Percentiles rank a stretch among this genome's conserved stretches.
Conservation (phyloP, 2,329 filamentous ascomycete species). For the Cladophialophora exuberans region DNA sequence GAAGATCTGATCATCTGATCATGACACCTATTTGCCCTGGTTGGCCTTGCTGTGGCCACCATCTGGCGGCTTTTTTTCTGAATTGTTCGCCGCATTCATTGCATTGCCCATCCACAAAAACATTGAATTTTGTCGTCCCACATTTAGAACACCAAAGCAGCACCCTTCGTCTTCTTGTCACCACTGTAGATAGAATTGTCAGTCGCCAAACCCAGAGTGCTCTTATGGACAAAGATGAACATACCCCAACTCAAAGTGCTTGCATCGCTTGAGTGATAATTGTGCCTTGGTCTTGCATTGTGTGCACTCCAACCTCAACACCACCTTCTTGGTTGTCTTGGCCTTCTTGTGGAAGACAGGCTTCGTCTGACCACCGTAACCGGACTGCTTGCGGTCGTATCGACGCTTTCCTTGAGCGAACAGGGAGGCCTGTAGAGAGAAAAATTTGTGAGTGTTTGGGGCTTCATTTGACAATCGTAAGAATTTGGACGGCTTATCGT, state of each 20-base stretch:
- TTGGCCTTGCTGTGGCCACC: background rate
- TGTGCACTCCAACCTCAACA: conserved; percentile 97
- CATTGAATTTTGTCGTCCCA: conserved; percentile 14
- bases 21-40: background rate
- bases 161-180: conserved; percentile 99
- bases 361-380: conserved; percentile 99
- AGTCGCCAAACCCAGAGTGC: conserved; percentile 11
- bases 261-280: conserved; percentile 98
- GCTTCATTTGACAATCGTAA: conserved; percentile 31
- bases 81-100: conserved; percentile 1
- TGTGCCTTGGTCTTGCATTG: conserved; percentile 91
- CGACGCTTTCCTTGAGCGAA: conserved; percentile 99
- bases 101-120: conserved; percentile 8
- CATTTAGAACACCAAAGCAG: conserved; percentile 97
- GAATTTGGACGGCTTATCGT: conserved; percentile 38
- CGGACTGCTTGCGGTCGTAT: conserved; percentile 98
- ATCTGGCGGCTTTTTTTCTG: background rate
- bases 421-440: conserved; percentile 69
- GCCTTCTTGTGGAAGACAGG: conserved; percentile 99
- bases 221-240: no score
- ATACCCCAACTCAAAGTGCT: conserved; percentile 99
- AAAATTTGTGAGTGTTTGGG: conserved; percentile 21
- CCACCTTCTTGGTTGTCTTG: conserved; percentile 99
- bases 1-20: no score
- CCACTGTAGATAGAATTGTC: conserved; percentile 64